Base-by-base conservation (phyloP, 2,329 filamentous ascomycete genomes). In the Tolypocladium amazonense region DNA sequence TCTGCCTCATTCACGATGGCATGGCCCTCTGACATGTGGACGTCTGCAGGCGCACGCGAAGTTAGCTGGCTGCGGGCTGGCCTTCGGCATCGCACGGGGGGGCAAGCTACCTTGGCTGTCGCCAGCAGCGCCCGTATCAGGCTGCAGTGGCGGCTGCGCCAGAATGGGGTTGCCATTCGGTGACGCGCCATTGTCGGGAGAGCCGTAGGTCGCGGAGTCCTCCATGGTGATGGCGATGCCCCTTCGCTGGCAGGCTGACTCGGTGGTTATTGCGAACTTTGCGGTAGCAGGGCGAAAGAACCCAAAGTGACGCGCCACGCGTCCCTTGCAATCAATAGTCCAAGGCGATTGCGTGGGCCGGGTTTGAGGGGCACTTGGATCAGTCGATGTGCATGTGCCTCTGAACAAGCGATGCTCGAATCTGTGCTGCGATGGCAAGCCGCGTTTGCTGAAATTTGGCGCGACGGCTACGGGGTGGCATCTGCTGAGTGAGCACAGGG, bases 1-100 rank as follows among this genome's bases (percentile, higher is more conserved):
- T 73, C 73, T 56, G 77, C 73, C 47, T 84, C 81, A 59, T 72
- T 67, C 47, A 73, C 67, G 30, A 73, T 67, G 41, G 73, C 75
- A 65, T 47, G 58, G 14, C 39, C 58, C 23, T 86, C 84, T 33
- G 78, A 78, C 85, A 89, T 89, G 63, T 84, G 80, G 52, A 87
- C 75, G 76, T 90, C 87, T 85, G 65, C 4, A 45, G 56, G 57
- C 33, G 54, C 30, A 11, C 14, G 30, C 23, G 30, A n/a, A 25
- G 50, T 63, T 53, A 60, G 59, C 58, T 56, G 50, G n/a, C 8
- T 47, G 37, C 47, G 18, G 15, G 15, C 12, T 20, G 15, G 30
- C 27, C 11, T 25, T 8, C 14, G 38, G 30, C 14, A 20, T 37
- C 9, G 30, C 41, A 7, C 5, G 27, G 55, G 27, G 27, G 57